These are phyloP conservation scores for Scolecobasidium constrictum DNA, from an alignment of 2,329 filamentous ascomycete genomes.

Conservation along the genomic window DNA sequence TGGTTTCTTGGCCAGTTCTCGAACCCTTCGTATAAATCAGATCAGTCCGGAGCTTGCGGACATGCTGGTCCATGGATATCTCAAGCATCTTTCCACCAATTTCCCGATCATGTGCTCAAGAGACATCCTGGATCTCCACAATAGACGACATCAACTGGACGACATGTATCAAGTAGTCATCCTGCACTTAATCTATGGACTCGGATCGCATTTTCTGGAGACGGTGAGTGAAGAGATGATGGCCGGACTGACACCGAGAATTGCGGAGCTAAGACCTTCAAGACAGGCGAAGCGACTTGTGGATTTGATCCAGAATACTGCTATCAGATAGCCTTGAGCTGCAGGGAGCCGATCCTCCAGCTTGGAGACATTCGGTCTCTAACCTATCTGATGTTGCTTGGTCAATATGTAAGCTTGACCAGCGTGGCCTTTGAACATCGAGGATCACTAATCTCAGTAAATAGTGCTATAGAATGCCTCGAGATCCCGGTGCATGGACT, in stretches of 20 bases:
- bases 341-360: background rate
- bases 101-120: constrained; percentile 3
- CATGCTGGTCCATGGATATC: background rate
- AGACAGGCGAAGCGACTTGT: too few species aligned
- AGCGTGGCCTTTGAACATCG: too few species aligned
- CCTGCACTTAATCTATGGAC: constrained; percentile 1
- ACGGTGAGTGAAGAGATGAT: too few species aligned
- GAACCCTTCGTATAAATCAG: background rate
- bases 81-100: constrained; percentile 1
- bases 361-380: background rate
- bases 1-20: background rate
- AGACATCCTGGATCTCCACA: background rate
- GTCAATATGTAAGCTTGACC: too few species aligned
- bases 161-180: background rate
- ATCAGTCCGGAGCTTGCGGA: background rate
- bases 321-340: too few species aligned
- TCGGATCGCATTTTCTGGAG: background rate
- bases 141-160: background rate
- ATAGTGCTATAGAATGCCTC: background rate
- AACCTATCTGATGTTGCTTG: background rate
- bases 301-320: too few species aligned
- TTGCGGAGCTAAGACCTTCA: too few species aligned
- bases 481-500: background rate
- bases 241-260: too few species aligned
- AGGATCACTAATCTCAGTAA: too few species aligned